phyloP scores from a whole-genome alignment of 257 asterid species.

The Lycium ferocissimum region DNA sequence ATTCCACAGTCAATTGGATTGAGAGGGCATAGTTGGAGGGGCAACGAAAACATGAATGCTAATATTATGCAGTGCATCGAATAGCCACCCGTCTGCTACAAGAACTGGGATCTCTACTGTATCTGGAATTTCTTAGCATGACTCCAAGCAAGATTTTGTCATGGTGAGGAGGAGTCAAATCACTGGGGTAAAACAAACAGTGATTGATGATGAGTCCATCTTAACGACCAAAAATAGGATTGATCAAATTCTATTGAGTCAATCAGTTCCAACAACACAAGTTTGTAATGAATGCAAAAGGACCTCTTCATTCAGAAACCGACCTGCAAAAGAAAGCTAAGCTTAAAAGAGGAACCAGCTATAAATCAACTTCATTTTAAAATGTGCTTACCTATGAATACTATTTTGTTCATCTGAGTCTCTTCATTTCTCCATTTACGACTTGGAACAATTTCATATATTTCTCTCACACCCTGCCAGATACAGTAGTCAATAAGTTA shows the following conservation, averaged over 20 bases:
- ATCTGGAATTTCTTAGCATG: not conserved
- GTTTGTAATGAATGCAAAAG: constrained; percentile 56
- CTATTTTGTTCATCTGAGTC: constrained; percentile 69
- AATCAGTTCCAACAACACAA: constrained; percentile 46
- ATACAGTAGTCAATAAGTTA: not conserved
- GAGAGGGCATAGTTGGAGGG: not conserved
- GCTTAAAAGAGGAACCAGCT: not conserved
- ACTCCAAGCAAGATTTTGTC: not conserved
- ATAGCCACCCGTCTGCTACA: not conserved
- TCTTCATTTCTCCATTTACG: constrained; percentile 82
- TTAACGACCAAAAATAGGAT: not conserved
- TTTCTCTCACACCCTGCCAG: constrained; percentile 90
- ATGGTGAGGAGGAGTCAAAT: not conserved
- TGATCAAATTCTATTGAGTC: constrained; percentile 7
- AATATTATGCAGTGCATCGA: not conserved
- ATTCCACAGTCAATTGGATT: no score
- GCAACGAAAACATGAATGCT: no score
- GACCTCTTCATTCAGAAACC: constrained; percentile 67
- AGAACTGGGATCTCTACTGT: not conserved
- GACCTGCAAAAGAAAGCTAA: constrained; percentile 58
- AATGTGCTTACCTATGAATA: constrained; percentile 70
- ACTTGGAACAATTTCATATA: constrained; percentile 86
- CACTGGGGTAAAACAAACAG: not conserved
- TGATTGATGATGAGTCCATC: not conserved
- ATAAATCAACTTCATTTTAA: not conserved